Conservation (phyloP, 176 grass and related monocot species). For the Miscanthus lutarioriparius region DNA sequence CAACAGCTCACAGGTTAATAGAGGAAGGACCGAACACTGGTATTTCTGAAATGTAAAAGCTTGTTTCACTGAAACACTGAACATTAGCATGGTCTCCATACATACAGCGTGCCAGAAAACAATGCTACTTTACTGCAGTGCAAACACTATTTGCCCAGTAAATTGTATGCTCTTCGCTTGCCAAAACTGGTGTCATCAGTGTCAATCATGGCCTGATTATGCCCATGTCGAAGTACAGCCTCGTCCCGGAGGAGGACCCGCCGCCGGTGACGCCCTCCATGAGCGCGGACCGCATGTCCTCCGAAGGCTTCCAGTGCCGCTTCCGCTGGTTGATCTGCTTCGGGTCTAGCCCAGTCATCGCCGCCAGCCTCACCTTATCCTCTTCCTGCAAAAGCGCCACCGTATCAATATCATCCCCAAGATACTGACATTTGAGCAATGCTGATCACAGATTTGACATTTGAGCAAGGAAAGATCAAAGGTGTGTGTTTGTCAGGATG, state of each 20-base stretch:
- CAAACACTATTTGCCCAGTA: not conserved
- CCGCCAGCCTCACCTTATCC: slow-evolving; percentile 75
- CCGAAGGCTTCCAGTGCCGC: slow-evolving; percentile 89
- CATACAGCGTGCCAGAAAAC: too few relatives aligned
- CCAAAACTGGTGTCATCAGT: not conserved
- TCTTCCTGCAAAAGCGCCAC: slow-evolving; percentile 60
- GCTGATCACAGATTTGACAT: not conserved
- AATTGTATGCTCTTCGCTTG: not conserved
- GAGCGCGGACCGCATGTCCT: slow-evolving; percentile 86
- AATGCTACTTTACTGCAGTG: not conserved
- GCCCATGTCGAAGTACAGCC: slow-evolving; percentile 78
- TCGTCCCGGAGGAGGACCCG: slow-evolving; percentile 64
- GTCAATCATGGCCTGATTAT: slow-evolving; percentile 57
- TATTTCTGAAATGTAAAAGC: too few relatives aligned
- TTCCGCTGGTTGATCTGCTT: slow-evolving; percentile 99
- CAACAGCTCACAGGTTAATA: too few relatives aligned
- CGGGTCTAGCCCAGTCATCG: slow-evolving; percentile 69
- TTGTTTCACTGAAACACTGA: too few relatives aligned
- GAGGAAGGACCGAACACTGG: too few relatives aligned
- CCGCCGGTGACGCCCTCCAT: slow-evolving; percentile 71
- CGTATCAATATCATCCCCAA: not conserved
- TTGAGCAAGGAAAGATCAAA: not conserved
- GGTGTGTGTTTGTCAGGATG: not conserved
- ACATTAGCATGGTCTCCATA: too few relatives aligned
- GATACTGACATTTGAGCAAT: not conserved